Evolutionary conservation across 306 rosid genomes (phyloP).

Genomic region (Pyrus betulifolia): DNA sequence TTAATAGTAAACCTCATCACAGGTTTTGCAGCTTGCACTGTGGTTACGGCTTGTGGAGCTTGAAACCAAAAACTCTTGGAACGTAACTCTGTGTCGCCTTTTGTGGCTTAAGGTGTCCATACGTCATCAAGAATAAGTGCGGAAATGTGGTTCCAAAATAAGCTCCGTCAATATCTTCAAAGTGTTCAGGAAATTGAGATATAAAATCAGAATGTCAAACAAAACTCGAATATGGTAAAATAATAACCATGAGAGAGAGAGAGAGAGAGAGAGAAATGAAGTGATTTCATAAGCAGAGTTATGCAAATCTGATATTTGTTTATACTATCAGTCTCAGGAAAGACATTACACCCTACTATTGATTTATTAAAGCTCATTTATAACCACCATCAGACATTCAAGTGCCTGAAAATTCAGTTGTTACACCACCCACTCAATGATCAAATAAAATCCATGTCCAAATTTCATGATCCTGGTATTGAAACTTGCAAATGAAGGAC

Average conservation of each 20-base stretch:
- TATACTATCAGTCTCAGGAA: background rate
- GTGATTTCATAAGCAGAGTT: background rate
- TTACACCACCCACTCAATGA: background rate
- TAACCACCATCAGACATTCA: background rate
- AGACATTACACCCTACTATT: background rate
- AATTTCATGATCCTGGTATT: background rate
- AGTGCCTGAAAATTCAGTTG: background rate
- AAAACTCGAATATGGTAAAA: background rate
- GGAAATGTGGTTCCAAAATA: constrained; percentile 85
- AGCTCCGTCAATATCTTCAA: constrained; percentile 75
- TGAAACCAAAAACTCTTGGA: constrained; percentile 86
- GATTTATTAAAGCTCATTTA: background rate
- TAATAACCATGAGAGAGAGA: background rate
- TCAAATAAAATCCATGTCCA: background rate
- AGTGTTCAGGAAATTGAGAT: constrained; percentile 30
- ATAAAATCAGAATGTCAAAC: background rate
- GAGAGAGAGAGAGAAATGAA: background rate
- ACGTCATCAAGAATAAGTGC: constrained; percentile 72
- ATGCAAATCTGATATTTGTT: background rate
- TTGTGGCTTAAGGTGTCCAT: constrained; percentile 74
- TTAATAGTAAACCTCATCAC: constrained; percentile 18
- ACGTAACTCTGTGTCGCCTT: constrained; percentile 58
- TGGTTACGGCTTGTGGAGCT: constrained; percentile 63
- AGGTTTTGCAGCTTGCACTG: constrained; percentile 2
- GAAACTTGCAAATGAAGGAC: background rate